A percentile compares a stretch with the other conserved stretches of the same genome.
These are phyloP conservation scores for Sisymbrium altissimum DNA, from an alignment of 345 rosid genomes.

Conservation along the genomic window DNA sequence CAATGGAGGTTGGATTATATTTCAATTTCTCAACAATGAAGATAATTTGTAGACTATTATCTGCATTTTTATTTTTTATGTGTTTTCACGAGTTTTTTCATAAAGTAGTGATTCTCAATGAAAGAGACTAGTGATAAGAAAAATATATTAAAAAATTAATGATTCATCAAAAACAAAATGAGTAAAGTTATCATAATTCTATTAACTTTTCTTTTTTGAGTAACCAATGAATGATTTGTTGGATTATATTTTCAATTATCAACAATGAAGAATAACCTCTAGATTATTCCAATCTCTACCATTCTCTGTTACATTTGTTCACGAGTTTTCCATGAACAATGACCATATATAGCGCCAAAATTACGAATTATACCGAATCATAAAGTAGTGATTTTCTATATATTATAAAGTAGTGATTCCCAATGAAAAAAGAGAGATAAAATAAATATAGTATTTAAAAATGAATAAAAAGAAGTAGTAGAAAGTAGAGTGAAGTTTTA, in stretches of 20 bases:
- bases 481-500: conserved; percentile 22
- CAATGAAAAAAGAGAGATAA: not conserved
- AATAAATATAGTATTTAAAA: too few species aligned
- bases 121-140: not conserved
- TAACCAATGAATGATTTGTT: not conserved
- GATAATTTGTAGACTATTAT: conserved; percentile 3
- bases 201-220: conserved; percentile 15
- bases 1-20: not conserved
- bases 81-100: not conserved
- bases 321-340: not conserved
- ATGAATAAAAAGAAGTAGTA: not conserved
- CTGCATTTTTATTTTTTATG: not conserved
- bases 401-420: too few species aligned
- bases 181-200: conserved; percentile 46
- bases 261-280: not conserved
- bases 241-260: not conserved
- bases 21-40: not conserved
- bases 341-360: not conserved
- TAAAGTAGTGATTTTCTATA: not conserved
- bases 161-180: not conserved
- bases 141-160: not conserved
- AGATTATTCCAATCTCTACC: not conserved
- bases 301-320: not conserved
- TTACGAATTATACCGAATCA: not conserved
- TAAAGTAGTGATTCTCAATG: not conserved